Conservation (phyloP, 225 moss, liverwort and hornwort species). For the Pseudisothecium myosuroides region DNA sequence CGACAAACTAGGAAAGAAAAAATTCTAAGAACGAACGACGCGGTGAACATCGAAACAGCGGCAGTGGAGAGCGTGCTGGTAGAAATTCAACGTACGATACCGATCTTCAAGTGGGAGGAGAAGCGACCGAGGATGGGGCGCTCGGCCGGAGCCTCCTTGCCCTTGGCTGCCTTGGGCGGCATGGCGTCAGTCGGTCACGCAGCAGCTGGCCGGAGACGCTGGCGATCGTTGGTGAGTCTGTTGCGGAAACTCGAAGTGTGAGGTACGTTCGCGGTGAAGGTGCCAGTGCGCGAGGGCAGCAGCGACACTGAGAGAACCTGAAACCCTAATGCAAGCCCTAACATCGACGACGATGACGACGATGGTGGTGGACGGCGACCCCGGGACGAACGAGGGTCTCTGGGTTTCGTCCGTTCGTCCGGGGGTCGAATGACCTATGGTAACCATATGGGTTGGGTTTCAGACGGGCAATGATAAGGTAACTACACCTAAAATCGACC, state of each 20-base stretch:
- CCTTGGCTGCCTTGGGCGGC: conserved; percentile 92
- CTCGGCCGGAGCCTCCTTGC: conserved; percentile 66
- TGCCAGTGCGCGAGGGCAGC: background rate
- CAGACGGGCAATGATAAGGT: background rate
- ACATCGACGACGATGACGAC: background rate
- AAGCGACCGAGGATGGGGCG: conserved; percentile 92
- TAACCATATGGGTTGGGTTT: background rate
- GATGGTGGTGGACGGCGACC: background rate
- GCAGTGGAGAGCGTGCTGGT: background rate
- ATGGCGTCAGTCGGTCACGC: conserved; percentile 15
- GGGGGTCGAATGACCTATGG: background rate
- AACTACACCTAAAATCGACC: too few species aligned
- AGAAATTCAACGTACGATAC: conserved; percentile 51
- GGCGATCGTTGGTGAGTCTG: background rate
- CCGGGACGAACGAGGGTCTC: background rate
- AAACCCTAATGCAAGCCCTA: background rate
- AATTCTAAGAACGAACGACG: background rate
- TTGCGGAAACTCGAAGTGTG: background rate
- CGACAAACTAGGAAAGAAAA: too few species aligned
- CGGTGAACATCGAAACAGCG: background rate
- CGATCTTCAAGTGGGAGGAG: conserved; percentile 99
- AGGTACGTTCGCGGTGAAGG: background rate
- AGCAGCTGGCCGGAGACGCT: background rate
- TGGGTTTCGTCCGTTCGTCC: background rate
- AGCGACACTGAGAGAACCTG: background rate